Percentiles rank a stretch among this genome's conserved stretches.
Evolutionary conservation across 305 asterid genomes (phyloP).

Genomic region (Solanum hybrid): DNA sequence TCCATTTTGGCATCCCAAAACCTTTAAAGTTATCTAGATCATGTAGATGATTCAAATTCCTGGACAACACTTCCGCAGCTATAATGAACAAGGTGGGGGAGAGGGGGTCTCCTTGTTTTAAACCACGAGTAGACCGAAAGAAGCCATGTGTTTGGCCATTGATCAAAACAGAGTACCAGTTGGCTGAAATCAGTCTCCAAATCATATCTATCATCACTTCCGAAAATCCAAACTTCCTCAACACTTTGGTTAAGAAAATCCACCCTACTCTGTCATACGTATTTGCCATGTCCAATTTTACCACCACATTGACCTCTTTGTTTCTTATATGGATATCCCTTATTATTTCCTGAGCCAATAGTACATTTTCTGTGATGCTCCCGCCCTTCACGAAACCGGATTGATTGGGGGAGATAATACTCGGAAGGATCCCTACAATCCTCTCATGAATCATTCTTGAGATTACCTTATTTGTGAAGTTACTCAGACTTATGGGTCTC

Average conservation of each 20-base stretch:
- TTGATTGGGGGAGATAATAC: not conserved
- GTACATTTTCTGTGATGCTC: not conserved
- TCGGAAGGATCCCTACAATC: not conserved
- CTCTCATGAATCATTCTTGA: not conserved
- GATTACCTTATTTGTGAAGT: not conserved
- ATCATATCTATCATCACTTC: not conserved
- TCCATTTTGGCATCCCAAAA: not conserved
- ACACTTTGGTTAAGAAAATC: not conserved
- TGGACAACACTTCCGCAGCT: not conserved
- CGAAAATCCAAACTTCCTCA: not conserved
- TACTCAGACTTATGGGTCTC: not conserved
- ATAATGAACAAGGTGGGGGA: not conserved
- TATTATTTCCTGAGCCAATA: not conserved
- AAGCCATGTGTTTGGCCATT: not conserved
- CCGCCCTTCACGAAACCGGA: not conserved
- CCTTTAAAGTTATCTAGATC: not conserved
- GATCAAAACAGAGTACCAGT: not conserved
- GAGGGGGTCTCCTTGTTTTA: not conserved
- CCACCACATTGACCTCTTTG: not conserved
- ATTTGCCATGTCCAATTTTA: not conserved
- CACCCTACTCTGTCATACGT: not conserved
- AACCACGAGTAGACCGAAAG: not conserved
- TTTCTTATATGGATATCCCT: not conserved
- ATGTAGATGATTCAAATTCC: not conserved
- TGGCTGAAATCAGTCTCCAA: not conserved